Evolutionary conservation across 805 yeast genomes (phyloP).

Genomic region (Nakazawaea ishiwadae): DNA sequence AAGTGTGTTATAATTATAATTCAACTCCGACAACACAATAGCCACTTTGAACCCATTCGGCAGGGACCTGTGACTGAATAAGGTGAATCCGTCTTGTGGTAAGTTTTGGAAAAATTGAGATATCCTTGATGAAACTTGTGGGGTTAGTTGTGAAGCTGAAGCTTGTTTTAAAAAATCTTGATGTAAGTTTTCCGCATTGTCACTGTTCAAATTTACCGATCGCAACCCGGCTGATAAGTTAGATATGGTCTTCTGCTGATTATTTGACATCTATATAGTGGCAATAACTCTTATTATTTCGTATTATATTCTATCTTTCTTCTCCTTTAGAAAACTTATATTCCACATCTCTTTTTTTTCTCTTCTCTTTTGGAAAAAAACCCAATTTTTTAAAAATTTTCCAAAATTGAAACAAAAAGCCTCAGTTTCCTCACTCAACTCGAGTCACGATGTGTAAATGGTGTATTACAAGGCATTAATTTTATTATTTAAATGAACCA

Average conservation of each 20-base stretch:
- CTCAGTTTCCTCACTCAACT: neutral
- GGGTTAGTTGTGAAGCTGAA: slow-evolving; percentile 18
- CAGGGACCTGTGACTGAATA: slow-evolving; percentile 80
- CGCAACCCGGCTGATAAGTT: slow-evolving; percentile 42
- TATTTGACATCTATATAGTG: slow-evolving; percentile 2
- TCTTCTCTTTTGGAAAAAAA: too few relatives aligned
- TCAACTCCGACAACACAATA: slow-evolving; percentile 79
- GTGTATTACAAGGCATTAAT: too few relatives aligned
- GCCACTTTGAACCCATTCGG: slow-evolving; percentile 97
- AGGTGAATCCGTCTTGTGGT: slow-evolving; percentile 78
- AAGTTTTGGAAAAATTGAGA: slow-evolving; percentile 62
- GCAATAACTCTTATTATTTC: neutral
- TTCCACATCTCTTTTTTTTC: too few relatives aligned
- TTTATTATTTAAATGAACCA: too few relatives aligned
- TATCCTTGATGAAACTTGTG: slow-evolving; percentile 18
- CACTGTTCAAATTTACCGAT: slow-evolving; percentile 34
- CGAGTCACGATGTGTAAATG: too few relatives aligned
- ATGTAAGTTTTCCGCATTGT: slow-evolving; percentile 11
- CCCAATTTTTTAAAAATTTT: too few relatives aligned
- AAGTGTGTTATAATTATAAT: slow-evolving; percentile 72
- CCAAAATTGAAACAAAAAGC: too few relatives aligned
- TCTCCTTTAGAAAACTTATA: too few relatives aligned
- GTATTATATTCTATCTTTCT: too few relatives aligned
- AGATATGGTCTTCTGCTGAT: slow-evolving; percentile 27
- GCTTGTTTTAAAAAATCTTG: slow-evolving; percentile 11